Base-by-base conservation (phyloP, 1,139 yeast species). In the Candida sanyaensis region DNA sequence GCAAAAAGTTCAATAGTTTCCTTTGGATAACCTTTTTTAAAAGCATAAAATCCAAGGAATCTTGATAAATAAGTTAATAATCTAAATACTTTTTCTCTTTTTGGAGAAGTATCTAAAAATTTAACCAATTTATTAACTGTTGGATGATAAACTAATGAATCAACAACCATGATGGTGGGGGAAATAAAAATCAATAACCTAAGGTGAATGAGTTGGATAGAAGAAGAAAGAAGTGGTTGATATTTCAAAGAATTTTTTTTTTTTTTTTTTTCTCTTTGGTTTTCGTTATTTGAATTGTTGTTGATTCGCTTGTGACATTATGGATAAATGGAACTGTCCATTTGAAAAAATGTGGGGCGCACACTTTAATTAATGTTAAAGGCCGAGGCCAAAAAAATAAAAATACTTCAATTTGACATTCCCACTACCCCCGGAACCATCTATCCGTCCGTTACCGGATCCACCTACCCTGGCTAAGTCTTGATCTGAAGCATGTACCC, bases 31-130 rank as follows among this genome's bases (percentile, higher is more conserved):
- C 91, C 91, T 58, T 81, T 76, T 58, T 85, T 81, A 48, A 75
- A 76, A 41, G 83, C 78, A 63, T 84, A 81, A 66, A 71, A 86
- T 10, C 87, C 68, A 48, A 89, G 69, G 66, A 91, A 87, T 53
- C 96, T 75, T 13, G 90, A 79, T 59, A 88, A 76, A 69, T 92
- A 92, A 56, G 95, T 97, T 47, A 91, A 78, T 50, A 88, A 71
- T 60, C 98, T 83, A 61, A 88, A 77, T 27, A 85, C 65, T 73
- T 92, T 92, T 65, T 92, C 97, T 58, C 68, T 64, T 64, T 73
- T 75, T 32, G 86, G 85, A 12, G 88, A 76, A 43, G 81, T 71
- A 61, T 87, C 91, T 58, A 86, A 71, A 62, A 84, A 85, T 62
- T 74, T 79, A 63, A 88, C 74, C 36, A 86, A 65, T 58, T 84